These are phyloP conservation scores for Ottelia alismoides DNA, from an alignment of 106 monocot species.

Conservation along the genomic window DNA sequence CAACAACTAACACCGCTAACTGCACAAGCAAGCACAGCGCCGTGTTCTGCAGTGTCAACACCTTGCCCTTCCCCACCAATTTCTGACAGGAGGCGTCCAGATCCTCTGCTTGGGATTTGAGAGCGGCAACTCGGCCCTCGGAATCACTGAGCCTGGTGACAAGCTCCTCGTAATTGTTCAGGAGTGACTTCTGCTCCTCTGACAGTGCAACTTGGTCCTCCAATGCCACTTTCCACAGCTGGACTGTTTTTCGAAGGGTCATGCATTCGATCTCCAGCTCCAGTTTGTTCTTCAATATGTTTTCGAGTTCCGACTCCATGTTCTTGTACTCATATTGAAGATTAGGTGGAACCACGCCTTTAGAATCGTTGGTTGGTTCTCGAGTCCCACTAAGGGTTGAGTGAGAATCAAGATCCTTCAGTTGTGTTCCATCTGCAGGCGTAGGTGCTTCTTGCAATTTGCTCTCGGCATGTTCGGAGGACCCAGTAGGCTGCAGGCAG, in stretches of 20 bases:
- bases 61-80: conserved; percentile 18
- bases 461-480: conserved; percentile 14
- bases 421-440: conserved; percentile 11
- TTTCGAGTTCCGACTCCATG: conserved; percentile 34
- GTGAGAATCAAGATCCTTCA: conserved; percentile 21
- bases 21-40: conserved; percentile 33
- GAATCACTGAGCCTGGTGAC: conserved; percentile 18
- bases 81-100: conserved; percentile 27
- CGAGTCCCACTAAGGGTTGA: conserved; percentile 3
- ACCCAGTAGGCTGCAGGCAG: too few relatives aligned
- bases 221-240: conserved; percentile 12
- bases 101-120: conserved; percentile 25
- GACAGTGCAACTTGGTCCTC: conserved; percentile 31
- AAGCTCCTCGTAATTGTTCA: conserved; percentile 14
- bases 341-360: background rate
- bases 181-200: conserved; percentile 34
- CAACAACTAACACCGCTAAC: conserved; percentile 29
- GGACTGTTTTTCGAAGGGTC: conserved; percentile 18
- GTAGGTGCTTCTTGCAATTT: conserved; percentile 21
- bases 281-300: conserved; percentile 25
- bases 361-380: background rate
- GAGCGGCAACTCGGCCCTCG: conserved; percentile 12
- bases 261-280: conserved; percentile 40
- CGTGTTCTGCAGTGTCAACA: conserved; percentile 26
- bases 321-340: conserved; percentile 5